A percentile compares a stretch with the other conserved stretches of the same genome.
These are phyloP conservation scores for Metschnikowia aberdeeniae DNA, from an alignment of 805 yeast genomes.

Conservation along the genomic window DNA sequence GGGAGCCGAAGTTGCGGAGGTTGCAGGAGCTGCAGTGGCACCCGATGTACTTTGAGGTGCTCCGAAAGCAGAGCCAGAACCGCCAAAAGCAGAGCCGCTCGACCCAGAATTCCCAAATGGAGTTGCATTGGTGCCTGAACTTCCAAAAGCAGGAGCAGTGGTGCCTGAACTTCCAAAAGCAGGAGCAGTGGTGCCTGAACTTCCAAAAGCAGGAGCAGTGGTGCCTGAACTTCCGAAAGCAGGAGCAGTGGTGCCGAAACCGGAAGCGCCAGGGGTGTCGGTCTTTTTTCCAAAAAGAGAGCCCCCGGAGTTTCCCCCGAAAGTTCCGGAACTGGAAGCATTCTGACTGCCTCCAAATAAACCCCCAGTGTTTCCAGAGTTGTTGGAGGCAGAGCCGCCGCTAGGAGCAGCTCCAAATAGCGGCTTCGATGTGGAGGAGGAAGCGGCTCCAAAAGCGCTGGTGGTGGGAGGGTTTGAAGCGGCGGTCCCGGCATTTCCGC, in stretches of 20 bases:
- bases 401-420: not conserved
- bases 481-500: not conserved
- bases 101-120: conserved; percentile 2
- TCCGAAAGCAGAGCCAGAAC: conserved; percentile 5
- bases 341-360: too few relatives aligned
- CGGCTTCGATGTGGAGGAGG: not conserved
- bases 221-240: not conserved
- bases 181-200: not conserved
- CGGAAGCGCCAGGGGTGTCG: not conserved
- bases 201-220: conserved; percentile 2
- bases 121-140: not conserved
- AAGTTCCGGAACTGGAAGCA: too few relatives aligned
- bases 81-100: conserved; percentile 1
- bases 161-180: not conserved
- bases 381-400: not conserved
- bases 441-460: not conserved
- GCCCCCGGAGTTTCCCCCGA: too few relatives aligned
- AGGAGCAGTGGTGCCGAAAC: conserved; percentile 3
- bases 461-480: not conserved
- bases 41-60: conserved; percentile 1
- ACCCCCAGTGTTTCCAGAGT: not conserved
- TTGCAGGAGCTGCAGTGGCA: not conserved
- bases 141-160: conserved; percentile 2
- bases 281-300: too few relatives aligned
- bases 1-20: not conserved